Base-by-base conservation (phyloP, 1,284 basidiomycete species). In the Pascua guehoae region DNA sequence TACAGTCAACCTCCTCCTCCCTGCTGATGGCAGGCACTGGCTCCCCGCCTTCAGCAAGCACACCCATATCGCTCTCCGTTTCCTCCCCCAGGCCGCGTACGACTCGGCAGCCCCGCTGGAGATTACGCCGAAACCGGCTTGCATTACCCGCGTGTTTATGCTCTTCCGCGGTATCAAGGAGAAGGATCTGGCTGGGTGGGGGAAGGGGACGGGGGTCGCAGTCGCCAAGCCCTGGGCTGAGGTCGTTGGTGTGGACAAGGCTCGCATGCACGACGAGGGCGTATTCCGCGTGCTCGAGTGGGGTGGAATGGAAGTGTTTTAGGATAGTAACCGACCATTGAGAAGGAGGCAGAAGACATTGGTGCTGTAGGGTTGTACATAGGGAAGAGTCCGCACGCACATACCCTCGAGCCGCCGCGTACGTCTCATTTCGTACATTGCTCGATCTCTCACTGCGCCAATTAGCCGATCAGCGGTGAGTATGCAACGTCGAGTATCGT, bases 91-190 rank as follows among this genome's bases (percentile, higher is more conserved):
- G 56, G 60, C 56, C 0, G 70, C 71, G 17, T 82, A 80, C 64
- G 77, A 77, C 54, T 56, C 54, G 8, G 74, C 79, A 0, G 81
- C 79, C 1, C 71, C 67, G 4, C 67, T 82, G 18, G 62, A 64
- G 8, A 61, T 82, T 40, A 56, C 57, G 0, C 81, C 81, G 0
- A 36, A 56, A 17, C 81, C 81, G 12, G 79, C 80, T 53, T 70
- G 79, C 32, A 67, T 79, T 9, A 79, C 75, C 0, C 76, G 81
- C 9, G 71, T 82, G 5, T 81, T 81, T 59, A 79, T 83, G 78
- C 64, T 82, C 9, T 81, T 81, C 70, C 66, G 69, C 16, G 79
- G 78, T 8, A 66, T 81, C 7, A 42, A 58, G 3, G 61, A 69
- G 16, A 62, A 58, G 4, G 24, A 32, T 32, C 24, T 32, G 24